Conservation (phyloP, 257 asterid species). For the Capsicum rhomboideum region DNA sequence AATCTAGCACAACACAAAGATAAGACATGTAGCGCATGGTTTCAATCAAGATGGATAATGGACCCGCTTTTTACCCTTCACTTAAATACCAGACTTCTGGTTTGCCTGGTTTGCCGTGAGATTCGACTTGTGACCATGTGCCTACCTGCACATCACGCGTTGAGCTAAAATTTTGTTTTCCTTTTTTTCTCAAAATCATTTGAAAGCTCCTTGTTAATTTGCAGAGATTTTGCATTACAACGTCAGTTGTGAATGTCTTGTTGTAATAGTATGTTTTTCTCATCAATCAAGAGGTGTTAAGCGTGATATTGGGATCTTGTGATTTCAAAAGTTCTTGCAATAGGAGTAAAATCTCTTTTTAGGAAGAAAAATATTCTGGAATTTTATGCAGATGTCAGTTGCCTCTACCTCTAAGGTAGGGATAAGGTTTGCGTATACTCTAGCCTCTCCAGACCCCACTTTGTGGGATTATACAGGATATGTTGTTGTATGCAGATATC, state of each 20-base stretch:
- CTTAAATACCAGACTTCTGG: not conserved
- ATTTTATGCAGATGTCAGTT: no score
- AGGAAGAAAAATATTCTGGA: not conserved
- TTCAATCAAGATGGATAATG: not conserved
- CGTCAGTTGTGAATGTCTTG: not conserved
- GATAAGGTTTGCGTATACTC: no score
- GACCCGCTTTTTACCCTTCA: not conserved
- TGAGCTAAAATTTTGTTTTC: not conserved
- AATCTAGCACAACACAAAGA: conserved; percentile 23
- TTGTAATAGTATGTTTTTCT: not conserved
- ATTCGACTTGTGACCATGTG: not conserved
- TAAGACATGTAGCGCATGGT: not conserved
- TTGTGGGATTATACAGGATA: no score
- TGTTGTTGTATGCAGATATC: not conserved
- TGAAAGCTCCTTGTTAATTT: not conserved
- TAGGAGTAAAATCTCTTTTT: not conserved
- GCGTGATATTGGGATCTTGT: not conserved
- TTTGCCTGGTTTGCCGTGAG: not conserved
- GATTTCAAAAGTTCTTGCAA: not conserved
- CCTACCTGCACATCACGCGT: not conserved
- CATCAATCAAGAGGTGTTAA: not conserved
- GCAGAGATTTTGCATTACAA: not conserved
- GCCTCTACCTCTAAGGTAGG: no score
- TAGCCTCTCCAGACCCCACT: no score
- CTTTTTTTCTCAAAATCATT: not conserved